Evolutionary conservation across 2,329 filamentous ascomycete species (phyloP), one percentile per base, ranked within the genome.

Genomic region (Paracamarosporium sp.): DNA sequence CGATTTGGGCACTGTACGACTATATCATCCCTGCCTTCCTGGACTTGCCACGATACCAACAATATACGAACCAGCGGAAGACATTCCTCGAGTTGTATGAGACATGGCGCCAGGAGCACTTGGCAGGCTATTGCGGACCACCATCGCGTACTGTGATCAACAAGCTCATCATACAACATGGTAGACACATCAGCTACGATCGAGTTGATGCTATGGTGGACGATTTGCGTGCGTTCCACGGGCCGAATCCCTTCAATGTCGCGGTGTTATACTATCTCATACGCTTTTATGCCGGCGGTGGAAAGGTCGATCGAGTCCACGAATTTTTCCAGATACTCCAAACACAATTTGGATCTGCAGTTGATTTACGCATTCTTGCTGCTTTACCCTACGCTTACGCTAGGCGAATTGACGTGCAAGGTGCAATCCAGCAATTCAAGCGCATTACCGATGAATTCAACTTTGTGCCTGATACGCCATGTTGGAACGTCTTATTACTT

Each of bases 401-500:
- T 1, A 84, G 86, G 55, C 80, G 86, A 48, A 90, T 88, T 2
- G 86, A 96, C 63, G 73, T 89, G 0, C 69, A 79, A 3, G 81
- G 85, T 50, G 86, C 89, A 0, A 78, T 85, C 48, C 73, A 79
- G 20, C 84, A 88, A 33, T 90, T 97, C 59, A 70, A 86, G 45
- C 80, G 83, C n/a, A 86, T 95, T 55, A 70, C 73, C 24, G 66
- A 77, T 6, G 80, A 86, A 48, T 88, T 88, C 66, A 76, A 79
- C 1, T 65, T 90, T 15, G 63, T 79, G 40, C 89, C 88, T 6
- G 85, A 87, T 61, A 73, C 83, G 1, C 72, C 81, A 33, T 86
- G 85, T 61, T 96, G 90, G 89, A 96, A 96, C 69, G 87, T 88
- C 22, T 76, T 97, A 27, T 80, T 98, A 44, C 86, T 89, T 67